Conservation (phyloP, 257 asterid genomes). For the Nicotiana undulata region DNA sequence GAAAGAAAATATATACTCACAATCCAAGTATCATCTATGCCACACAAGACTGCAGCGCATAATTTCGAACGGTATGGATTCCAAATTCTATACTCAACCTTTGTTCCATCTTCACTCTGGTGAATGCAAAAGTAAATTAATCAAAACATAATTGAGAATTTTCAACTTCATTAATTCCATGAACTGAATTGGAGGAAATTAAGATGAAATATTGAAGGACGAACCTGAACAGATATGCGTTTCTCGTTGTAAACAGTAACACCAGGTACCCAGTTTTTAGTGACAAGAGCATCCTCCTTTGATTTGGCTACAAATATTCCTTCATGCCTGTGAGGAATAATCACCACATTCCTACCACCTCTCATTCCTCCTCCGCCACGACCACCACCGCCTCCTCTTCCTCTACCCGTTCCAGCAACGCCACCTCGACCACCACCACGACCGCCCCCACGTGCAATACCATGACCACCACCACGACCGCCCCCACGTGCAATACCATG, state of each 20-base stretch:
- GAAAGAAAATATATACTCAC: conserved; percentile 33
- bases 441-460: conserved; percentile 21
- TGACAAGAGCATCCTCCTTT: conserved; percentile 86
- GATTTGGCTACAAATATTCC: conserved; percentile 94
- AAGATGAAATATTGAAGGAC: accelerated
- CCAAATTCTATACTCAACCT: conserved; percentile 90
- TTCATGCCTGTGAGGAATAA: conserved; percentile 80
- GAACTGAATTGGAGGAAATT: not conserved
- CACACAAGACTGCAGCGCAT: conserved; percentile 92
- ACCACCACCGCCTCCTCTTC: conserved; percentile 34
- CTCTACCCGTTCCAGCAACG: conserved; percentile 24
- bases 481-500: conserved; percentile 27
- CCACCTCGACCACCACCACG: conserved; percentile 29
- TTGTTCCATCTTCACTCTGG: conserved; percentile 80
- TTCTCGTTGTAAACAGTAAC: conserved; percentile 91
- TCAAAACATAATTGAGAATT: too few relatives aligned
- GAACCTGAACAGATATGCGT: conserved; percentile 77
- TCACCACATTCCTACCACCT: conserved; percentile 73
- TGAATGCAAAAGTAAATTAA: too few relatives aligned
- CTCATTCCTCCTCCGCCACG: conserved; percentile 43
- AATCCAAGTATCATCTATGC: conserved; percentile 91
- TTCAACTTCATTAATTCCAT: not conserved
- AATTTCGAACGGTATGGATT: conserved; percentile 94
- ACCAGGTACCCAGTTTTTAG: conserved; percentile 83
- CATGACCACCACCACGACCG: conserved; percentile 36